Evolutionary conservation across 371 early-diverging fungal genomes (phyloP), one percentile per base, ranked within the genome.

Genomic region (Blastocladiella emersonii): DNA sequence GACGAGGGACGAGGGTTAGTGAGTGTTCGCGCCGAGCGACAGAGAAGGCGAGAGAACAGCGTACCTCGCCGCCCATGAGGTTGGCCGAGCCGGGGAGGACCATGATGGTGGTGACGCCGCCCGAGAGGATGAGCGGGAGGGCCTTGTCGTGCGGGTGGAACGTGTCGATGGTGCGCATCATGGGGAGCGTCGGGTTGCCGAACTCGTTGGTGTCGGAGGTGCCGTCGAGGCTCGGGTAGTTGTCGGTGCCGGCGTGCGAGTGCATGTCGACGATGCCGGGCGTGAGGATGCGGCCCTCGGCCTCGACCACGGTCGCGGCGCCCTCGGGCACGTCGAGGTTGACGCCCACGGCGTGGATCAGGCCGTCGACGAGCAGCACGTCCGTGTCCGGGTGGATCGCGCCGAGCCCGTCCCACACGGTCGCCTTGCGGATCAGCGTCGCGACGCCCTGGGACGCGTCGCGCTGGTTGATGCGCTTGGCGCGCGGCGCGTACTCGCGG

Each of bases 181-280:
- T 78, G 43, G 89, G 87, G 34, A 83, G 78, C 7, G 78, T 68
- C 15, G 85, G 85, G 30, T 76, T 63, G 17, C 84, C 78, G 76
- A 78, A 77, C 70, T 91, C 91, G 66, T 91, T 91, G 19, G 72
- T 76, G 71, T 91, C 91, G 15, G 66, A 62, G 30, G 68, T 69
- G 5, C 71, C 86, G 6, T 39, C 63, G 59, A 87, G 68, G 0
- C 64, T 72, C 23, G 86, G 86, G 74, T 84, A 82, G 17, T 79
- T 76, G 41, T 71, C 77, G 2, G 83, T 76, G 15, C 83, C 82
- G 67, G 82, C 74, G n/a, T 57, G 35, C n/a, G 39, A 79, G 71
- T 90, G 87, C 88, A 84, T 84, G 69, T 89, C 91, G 3, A 91
- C 81, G 34, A 91, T 74, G 56, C 91, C 90, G 17, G 91, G 91